A percentile compares a stretch with the other conserved stretches of the same genome.
Conservation (phyloP, 441 rosid genomes). For the Populus trichocarpa region DNA sequence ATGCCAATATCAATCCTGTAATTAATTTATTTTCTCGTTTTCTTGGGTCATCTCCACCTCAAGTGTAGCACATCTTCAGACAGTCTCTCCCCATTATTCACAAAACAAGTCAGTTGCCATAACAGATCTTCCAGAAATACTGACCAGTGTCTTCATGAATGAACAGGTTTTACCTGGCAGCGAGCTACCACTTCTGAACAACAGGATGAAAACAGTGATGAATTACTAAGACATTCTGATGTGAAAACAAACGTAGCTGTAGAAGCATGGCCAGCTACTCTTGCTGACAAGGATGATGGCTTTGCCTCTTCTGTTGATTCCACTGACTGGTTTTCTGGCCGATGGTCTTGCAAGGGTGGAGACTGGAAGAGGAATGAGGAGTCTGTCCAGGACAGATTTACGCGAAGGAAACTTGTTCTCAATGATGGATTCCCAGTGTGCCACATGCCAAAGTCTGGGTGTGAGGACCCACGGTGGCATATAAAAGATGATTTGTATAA, state of each 20-base stretch:
- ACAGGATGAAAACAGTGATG: constrained; percentile 35
- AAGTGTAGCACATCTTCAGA: not conserved
- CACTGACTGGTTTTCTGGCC: constrained; percentile 73
- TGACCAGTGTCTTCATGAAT: constrained; percentile 23
- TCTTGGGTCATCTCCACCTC: not conserved
- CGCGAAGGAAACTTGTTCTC: constrained; percentile 71
- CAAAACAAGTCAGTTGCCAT: not conserved
- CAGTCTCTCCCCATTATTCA: not conserved
- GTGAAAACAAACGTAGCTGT: constrained; percentile 33
- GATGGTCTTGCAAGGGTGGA: constrained; percentile 98
- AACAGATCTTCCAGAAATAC: not conserved
- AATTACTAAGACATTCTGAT: constrained; percentile 33
- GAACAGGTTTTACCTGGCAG: constrained; percentile 52
- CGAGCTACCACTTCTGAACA: constrained; percentile 34
- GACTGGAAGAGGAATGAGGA: constrained; percentile 98
- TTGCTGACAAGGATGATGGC: constrained; percentile 36
- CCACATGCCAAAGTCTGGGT: constrained; percentile 89
- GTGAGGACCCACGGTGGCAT: constrained; percentile 93
- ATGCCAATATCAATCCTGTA: not conserved
- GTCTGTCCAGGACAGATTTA: constrained; percentile 52
- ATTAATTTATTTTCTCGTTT: not conserved
- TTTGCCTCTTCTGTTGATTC: constrained; percentile 45
- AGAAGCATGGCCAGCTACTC: constrained; percentile 41
- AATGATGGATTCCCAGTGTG: constrained; percentile 97
- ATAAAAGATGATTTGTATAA: constrained; percentile 79